These are phyloP conservation scores for Trichaptum fuscoviolaceum DNA, from an alignment of 768 basidiomycete species.

Conservation along the genomic window DNA sequence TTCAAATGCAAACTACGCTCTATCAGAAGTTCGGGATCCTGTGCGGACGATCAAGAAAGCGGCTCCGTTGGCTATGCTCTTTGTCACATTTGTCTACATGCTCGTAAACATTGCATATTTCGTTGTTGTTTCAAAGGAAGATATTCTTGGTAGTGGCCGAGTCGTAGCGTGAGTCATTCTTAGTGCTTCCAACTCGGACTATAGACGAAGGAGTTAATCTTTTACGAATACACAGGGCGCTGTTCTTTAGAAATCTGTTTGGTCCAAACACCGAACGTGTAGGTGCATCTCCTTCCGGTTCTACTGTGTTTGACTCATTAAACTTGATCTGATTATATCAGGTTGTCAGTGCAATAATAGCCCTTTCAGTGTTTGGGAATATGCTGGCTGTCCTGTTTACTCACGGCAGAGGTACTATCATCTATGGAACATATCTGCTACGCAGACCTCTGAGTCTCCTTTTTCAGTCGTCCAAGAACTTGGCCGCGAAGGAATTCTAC, in stretches of 20 bases:
- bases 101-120: conserved; percentile 71
- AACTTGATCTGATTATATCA: conserved; percentile 20
- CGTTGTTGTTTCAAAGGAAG: conserved; percentile 62
- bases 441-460: conserved; percentile 17
- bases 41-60: conserved; percentile 67
- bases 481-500: conserved; percentile 65
- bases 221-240: conserved; percentile 35
- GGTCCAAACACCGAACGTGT: conserved; percentile 58
- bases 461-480: conserved; percentile 63
- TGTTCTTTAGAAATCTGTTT: conserved; percentile 73
- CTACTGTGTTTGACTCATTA: background rate
- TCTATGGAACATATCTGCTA: conserved; percentile 12
- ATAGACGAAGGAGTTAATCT: background rate
- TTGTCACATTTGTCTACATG: conserved; percentile 56
- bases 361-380: conserved; percentile 61
- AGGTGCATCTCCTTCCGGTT: conserved; percentile 7
- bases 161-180: conserved; percentile 58
- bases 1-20: conserved; percentile 67
- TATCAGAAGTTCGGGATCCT: conserved; percentile 67
- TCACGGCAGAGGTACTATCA: conserved; percentile 53
- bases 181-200: background rate
- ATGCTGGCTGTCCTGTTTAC: conserved; percentile 58
- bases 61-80: conserved; percentile 57
- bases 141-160: conserved; percentile 58
- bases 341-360: conserved; percentile 57